Evolutionary conservation across 129 eudicot species (phyloP), one percentile per base, ranked within the genome.

Genomic region (Chrysanthemum seticuspe): DNA sequence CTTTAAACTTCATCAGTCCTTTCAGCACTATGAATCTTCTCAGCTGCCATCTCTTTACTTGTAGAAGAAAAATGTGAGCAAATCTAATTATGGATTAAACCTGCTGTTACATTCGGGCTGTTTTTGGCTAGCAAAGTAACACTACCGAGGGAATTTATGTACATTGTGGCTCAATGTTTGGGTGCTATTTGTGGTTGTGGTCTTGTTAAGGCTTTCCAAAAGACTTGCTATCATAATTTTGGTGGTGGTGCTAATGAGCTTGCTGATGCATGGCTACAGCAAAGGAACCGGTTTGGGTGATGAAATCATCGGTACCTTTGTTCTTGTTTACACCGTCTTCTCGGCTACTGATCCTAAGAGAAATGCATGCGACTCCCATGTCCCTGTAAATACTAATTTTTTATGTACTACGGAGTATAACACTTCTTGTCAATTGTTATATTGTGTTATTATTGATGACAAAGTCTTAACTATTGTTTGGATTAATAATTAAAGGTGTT

Each of bases 311-410:
- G 92, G 92, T 13, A 87, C 88, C 23, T 87, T 87, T 64, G 88
- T 83, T 64, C 79, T 87, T 77, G 91, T 87, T 29, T 86, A 86
- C 81, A 83, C 87, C 31, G 91, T 86, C 21, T 86, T 86, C 82
- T 79, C 91, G 2, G 85, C 88, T 68, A 87, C 92, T 74, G 88
- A 87, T 40, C 92, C 93, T 13, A 87, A 87, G 81, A 82, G 93
- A 53, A 87, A 27, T 48, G 93, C 93, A 8, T 68, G 89, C 81
- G 93, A 87, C 81, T 87, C 93, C 63, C 93, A 87, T 72, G 89
- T 87, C 66, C 92, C 92, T 31, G 92, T 87, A 79, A 68, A 89
- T 52, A 59, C 47, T 55, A 15, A 3, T 55, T 55, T 4, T 34
- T 34, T 34, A 34, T 34, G 40, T 34, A 19, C 21, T 34, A 34